Conservation (phyloP, 108 stramenopile genomes). For the Cyclotella distinguenda region DNA sequence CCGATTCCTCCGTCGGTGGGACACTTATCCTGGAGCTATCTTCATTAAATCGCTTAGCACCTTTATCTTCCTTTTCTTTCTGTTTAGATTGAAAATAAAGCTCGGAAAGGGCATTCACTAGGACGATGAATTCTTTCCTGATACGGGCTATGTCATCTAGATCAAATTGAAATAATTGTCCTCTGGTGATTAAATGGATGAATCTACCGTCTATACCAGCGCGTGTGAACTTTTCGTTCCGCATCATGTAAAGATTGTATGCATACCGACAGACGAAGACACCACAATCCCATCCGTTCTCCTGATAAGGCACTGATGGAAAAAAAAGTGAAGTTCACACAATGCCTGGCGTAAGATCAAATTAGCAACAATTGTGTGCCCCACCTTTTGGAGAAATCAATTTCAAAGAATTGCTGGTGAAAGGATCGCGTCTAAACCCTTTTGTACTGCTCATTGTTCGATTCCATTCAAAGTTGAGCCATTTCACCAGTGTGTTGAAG, state of each 20-base stretch:
- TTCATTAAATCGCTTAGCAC: no score
- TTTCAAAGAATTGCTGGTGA: conserved; percentile 36
- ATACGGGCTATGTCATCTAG: conserved; percentile 68
- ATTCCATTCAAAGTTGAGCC: conserved; percentile 81
- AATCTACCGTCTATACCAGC: conserved; percentile 27
- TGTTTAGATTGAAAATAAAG: conserved; percentile 32
- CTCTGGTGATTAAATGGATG: conserved; percentile 46
- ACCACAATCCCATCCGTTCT: conserved; percentile 87
- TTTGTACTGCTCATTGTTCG: conserved; percentile 35
- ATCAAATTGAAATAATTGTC: conserved; percentile 60
- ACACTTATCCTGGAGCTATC: no score
- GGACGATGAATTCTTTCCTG: conserved; percentile 53
- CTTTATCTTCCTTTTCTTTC: conserved; percentile 12
- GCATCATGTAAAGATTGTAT: conserved; percentile 60
- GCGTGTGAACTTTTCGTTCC: conserved; percentile 45
- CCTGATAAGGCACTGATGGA: conserved; percentile 74
- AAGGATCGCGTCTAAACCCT: conserved; percentile 21
- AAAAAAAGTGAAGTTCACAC: not conserved
- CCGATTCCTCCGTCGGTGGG: no score
- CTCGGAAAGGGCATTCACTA: conserved; percentile 54
- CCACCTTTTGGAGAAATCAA: conserved; percentile 67
- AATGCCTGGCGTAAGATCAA: not conserved
- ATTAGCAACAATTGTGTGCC: conserved; percentile 7
- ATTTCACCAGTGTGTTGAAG: conserved; percentile 48
- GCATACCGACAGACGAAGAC: conserved; percentile 90